Evolutionary conservation across 345 rosid genomes (phyloP).

Genomic region (Raphanus raphanistrum): DNA sequence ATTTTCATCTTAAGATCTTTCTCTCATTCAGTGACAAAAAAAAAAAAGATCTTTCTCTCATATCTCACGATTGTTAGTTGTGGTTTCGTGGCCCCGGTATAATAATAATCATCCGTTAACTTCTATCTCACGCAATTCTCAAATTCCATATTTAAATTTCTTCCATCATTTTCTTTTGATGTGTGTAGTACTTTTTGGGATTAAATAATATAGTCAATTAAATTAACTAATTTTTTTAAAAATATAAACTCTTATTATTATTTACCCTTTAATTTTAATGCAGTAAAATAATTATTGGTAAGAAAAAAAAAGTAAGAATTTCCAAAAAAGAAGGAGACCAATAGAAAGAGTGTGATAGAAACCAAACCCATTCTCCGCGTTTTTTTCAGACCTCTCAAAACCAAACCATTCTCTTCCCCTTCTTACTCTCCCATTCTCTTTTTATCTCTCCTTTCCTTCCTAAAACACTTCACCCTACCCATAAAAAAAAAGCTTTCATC

Average conservation of each 20-base stretch:
- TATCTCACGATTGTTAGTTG: too few species aligned
- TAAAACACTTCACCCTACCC: neutral
- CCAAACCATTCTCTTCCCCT: conserved; percentile 9
- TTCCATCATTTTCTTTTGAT: neutral
- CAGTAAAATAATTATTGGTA: neutral
- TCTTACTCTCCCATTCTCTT: too few species aligned
- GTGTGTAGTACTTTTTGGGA: neutral
- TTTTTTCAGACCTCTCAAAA: conserved; percentile 8
- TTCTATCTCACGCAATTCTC: neutral
- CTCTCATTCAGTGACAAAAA: too few species aligned
- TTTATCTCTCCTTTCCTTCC: neutral
- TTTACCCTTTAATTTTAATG: neutral
- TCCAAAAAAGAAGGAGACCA: conserved; percentile 6
- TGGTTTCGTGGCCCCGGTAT: neutral
- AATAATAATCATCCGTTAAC: neutral
- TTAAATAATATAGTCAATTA: too few species aligned
- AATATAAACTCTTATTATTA: neutral
- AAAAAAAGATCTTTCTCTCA: too few species aligned
- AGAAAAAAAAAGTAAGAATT: neutral
- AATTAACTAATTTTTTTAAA: too few species aligned
- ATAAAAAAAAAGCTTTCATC: neutral
- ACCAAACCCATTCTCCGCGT: neutral
- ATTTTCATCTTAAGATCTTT: too few species aligned
- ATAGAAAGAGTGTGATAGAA: neutral
- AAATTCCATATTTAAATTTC: neutral